phyloP scores from a whole-genome alignment of 1,284 basidiomycete genomes.

The Boletus sp. region DNA sequence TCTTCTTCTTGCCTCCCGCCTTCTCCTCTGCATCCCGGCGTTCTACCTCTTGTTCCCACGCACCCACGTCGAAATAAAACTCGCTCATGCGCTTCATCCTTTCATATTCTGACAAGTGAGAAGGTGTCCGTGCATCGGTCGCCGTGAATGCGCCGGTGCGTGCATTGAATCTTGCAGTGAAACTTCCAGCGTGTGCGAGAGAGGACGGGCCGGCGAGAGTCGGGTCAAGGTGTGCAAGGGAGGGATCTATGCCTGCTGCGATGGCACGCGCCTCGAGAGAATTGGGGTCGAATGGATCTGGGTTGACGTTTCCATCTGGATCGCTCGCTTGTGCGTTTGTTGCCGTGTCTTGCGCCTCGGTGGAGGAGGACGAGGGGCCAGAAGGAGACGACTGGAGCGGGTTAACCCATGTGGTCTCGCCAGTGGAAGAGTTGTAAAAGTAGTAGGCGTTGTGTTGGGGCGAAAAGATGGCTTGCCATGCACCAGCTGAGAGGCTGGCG shows the following conservation, averaged over 20 bases:
- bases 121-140: conserved; percentile 66
- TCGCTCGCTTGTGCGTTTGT: conserved; percentile 4
- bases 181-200: conserved; percentile 49
- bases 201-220: conserved; percentile 51
- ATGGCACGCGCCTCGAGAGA: conserved; percentile 65
- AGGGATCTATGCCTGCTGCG: conserved; percentile 83
- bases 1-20: conserved; percentile 69
- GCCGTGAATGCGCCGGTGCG: conserved; percentile 81
- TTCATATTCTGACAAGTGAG: conserved; percentile 82
- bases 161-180: conserved; percentile 81
- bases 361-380: conserved; percentile 32
- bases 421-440: conserved; percentile 80
- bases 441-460: conserved; percentile 85
- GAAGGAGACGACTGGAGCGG: conserved; percentile 57
- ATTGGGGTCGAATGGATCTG: conserved; percentile 37
- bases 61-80: conserved; percentile 86
- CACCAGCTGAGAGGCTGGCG: conserved; percentile 34
- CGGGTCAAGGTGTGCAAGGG: conserved; percentile 82
- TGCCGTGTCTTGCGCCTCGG: conserved; percentile 6
- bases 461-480: conserved; percentile 89
- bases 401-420: conserved; percentile 89
- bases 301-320: conserved; percentile 5
- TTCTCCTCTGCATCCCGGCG: conserved; percentile 57
- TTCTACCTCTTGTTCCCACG: conserved; percentile 78
- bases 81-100: conserved; percentile 85